Percentiles rank a stretch among this genome's conserved stretches.
Conservation (phyloP, 352 stramenopile genomes). For the Globisporangium viniferum region DNA sequence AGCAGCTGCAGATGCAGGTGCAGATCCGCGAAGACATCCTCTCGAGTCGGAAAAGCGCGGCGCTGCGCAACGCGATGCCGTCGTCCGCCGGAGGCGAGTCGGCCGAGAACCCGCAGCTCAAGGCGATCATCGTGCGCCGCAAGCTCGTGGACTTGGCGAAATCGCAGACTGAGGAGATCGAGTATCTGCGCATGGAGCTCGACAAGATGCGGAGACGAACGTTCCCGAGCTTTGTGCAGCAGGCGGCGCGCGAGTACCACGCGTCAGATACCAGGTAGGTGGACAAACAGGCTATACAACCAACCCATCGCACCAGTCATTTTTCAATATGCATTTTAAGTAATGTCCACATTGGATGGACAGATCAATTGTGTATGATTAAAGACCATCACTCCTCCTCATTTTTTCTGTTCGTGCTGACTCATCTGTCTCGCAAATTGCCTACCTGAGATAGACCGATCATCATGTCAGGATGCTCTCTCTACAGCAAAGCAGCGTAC, state of each 20-base stretch:
- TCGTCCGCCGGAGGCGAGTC: conserved; percentile 17
- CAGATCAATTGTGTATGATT: background rate
- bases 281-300: background rate
- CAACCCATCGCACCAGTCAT: background rate
- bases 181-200: conserved; percentile 84
- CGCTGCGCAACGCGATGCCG: conserved; percentile 24
- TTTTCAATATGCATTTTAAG: background rate
- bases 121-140: conserved; percentile 83
- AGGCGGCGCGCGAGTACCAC: conserved; percentile 32
- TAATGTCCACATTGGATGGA: background rate
- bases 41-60: conserved; percentile 57
- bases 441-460: conserved; percentile 1
- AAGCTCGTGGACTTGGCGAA: conserved; percentile 89
- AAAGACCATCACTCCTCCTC: background rate
- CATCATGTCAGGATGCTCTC: background rate
- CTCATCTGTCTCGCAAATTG: background rate
- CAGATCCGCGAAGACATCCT: conserved; percentile 88
- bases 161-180: conserved; percentile 90
- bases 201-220: conserved; percentile 89
- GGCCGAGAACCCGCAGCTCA: conserved; percentile 45
- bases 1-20: conserved; percentile 78
- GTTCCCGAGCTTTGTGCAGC: conserved; percentile 90
- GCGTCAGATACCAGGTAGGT: conserved; percentile 17
- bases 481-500: conserved; percentile 31
- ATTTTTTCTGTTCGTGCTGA: background rate